These are phyloP conservation scores for Pleurotus giganteus DNA, from an alignment of 768 basidiomycete species.

Conservation along the genomic window DNA sequence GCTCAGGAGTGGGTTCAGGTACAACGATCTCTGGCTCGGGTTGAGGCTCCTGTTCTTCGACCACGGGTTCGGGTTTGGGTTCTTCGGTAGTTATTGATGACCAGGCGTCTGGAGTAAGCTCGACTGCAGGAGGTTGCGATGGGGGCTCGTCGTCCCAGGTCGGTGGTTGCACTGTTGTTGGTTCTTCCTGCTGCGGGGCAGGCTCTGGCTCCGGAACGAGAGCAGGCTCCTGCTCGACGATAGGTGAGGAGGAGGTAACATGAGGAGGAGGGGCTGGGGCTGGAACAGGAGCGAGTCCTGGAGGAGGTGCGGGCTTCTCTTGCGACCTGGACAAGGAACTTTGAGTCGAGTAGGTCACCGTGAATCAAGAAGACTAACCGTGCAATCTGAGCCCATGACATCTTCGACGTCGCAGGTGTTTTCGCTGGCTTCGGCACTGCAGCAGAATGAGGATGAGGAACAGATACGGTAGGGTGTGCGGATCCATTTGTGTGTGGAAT, in stretches of 20 bases:
- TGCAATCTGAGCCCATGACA: conserved; percentile 87
- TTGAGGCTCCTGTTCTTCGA: conserved; percentile 17
- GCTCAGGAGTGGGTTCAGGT: conserved; percentile 15
- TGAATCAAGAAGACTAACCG: conserved; percentile 41
- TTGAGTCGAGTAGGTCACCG: conserved; percentile 2
- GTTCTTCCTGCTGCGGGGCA: conserved; percentile 56
- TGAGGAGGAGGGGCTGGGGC: conserved; percentile 29
- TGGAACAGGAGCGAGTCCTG: conserved; percentile 28
- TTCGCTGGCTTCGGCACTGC: conserved; percentile 29
- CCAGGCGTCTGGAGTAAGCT: conserved; percentile 19
- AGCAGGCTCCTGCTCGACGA: conserved; percentile 26
- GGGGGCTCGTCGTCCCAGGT: conserved; percentile 72
- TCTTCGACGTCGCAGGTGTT: conserved; percentile 69
- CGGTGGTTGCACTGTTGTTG: conserved; percentile 64
- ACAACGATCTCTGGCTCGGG: conserved; percentile 30
- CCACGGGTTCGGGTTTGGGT: conserved; percentile 8
- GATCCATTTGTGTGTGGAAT: conserved; percentile 35
- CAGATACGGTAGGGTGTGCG: not conserved
- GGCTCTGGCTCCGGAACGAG: conserved; percentile 33
- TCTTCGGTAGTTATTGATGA: conserved; percentile 15
- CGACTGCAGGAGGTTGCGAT: conserved; percentile 27
- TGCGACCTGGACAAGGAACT: conserved; percentile 44
- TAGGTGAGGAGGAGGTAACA: conserved; percentile 25
- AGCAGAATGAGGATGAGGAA: not conserved
- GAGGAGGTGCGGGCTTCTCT: conserved; percentile 54